Evolutionary conservation across 768 basidiomycete species (phyloP), one percentile per base, ranked within the genome.

Genomic region (Lactarius hengduanensis): DNA sequence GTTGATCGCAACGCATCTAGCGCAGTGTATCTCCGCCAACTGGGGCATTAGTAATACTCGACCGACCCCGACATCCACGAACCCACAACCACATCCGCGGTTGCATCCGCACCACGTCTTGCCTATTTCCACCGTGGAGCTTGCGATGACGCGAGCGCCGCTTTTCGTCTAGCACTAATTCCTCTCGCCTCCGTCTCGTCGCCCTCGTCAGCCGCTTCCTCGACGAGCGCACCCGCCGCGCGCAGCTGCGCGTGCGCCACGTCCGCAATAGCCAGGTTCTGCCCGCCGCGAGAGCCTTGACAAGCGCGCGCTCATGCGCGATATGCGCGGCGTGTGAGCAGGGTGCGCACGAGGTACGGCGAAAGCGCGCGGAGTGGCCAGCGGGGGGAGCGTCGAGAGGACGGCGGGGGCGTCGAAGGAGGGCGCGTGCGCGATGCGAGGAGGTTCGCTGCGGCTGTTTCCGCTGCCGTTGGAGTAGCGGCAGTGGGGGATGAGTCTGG

Each of bases 311-410:
- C 74, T 94, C 90, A 56, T 88, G 86, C 26, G 78, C 77, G 15
- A 81, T 77, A 72, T 96, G 94, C 2, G 65, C 45, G 7, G 61
- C 18, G 2, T n/a, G 41, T 59, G 10, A 62, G 66, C 22, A 63
- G 32, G 9, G 62, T 15, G 8, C 66, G 61, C 4, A 63, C 41
- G 32, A 67, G 62, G 32, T 62, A 62, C 3, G 57, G 41, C n/a
- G 57, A 54, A 41, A 93, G 77, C 10, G 86, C 85, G 69, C 91
- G 82, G 28, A 92, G 84, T 65, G 94, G 84, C 3, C 92, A 92
- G 18, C 92, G 87, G 4, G 86, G 96, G 79, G 80, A 96, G 95
- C 4, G 88, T 84, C 0, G 91, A 86, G 65, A 96, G 80, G 11
- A 83, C 77, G 22, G 82, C 80, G 16, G 96, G 77, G 1, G 93